Evolutionary conservation across 2,329 filamentous ascomycete genomes (phyloP).

Genomic region (Aspergillus tanneri): DNA sequence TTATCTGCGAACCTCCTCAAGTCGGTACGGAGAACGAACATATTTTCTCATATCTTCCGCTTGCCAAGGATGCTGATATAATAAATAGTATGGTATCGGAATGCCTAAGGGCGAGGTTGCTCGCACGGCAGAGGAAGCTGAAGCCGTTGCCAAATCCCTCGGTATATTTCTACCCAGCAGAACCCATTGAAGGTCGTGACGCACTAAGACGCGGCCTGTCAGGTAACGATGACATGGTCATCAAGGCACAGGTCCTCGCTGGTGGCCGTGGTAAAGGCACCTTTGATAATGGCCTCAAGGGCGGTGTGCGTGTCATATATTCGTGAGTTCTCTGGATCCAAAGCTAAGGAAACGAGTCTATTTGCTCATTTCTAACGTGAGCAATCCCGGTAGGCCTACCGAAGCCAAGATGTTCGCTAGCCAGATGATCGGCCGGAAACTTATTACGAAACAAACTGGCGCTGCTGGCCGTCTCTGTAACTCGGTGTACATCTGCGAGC

Average conservation of each 20-base stretch:
- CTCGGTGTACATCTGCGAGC: slow-evolving; percentile 98
- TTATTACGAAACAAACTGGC: slow-evolving; percentile 99
- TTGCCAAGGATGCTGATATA: slow-evolving; percentile 24
- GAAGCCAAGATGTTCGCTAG: slow-evolving; percentile 95
- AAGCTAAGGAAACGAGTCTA: not conserved
- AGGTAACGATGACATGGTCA: slow-evolving; percentile 91
- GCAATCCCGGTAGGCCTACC: slow-evolving; percentile 59
- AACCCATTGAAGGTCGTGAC: slow-evolving; percentile 9
- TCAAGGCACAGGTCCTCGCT: slow-evolving; percentile 98
- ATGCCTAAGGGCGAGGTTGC: slow-evolving; percentile 89
- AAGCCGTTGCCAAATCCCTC: slow-evolving; percentile 85
- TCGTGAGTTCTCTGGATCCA: slow-evolving; percentile 55
- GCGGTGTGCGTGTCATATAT: slow-evolving; percentile 97
- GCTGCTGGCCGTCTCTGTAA: slow-evolving; percentile 91
- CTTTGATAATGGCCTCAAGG: slow-evolving; percentile 98
- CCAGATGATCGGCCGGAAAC: slow-evolving; percentile 99
- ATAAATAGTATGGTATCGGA: slow-evolving; percentile 79
- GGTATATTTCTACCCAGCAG: slow-evolving; percentile 51
- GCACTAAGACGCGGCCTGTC: slow-evolving; percentile 21
- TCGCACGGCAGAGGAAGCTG: slow-evolving; percentile 78
- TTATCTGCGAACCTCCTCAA: slow-evolving; percentile 89
- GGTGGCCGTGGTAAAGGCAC: slow-evolving; percentile 96
- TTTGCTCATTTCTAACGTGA: slow-evolving; percentile 15
- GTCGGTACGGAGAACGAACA: slow-evolving; percentile 46
- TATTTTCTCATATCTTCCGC: not conserved